Evolutionary conservation across 2,329 filamentous ascomycete genomes (phyloP), one percentile per base, ranked within the genome.

Genomic region (Paradendryphiella salina): DNA sequence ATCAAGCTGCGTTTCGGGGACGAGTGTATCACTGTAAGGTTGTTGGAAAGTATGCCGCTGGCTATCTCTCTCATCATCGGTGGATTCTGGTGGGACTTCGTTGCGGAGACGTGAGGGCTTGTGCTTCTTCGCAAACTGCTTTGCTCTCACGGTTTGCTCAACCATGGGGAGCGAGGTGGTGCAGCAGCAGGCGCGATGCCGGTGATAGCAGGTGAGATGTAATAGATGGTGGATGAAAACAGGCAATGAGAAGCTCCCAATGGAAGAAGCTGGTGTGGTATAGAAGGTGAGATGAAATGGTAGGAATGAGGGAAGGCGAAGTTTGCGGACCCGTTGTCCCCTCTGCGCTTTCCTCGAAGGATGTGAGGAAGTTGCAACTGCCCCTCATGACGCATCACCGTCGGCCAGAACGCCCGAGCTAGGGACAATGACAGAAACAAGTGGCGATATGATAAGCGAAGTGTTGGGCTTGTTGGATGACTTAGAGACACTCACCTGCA

Each of bases 61-160:
- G 5, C n/a, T 5, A 10, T 15, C 21, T 39, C 28, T 20, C 11
- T 63, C 57, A 15, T 63, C 54, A 17, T 60, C 60, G 5, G 44
- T 55, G 4, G 53, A 60, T 0, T 60, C 56, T 5, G 21, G 41
- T 15, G 26, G 50, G 14, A 65, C 21, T 40, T 67, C 60, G 23
- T 68, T 35, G 14, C 64, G 56, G 17, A 70, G 60, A 15, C 42
- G 48, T 9, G 67, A 71, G 15, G 59, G 60, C 6, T 23, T 36
- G 28, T 33, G 48, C 8, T 5, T 23, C 34, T 42, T 56, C 6
- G 10, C 31, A 15, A 38, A 40, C 18, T 56, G 55, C 39, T 46
- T 49, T 42, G 26, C 55, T 29, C 46, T 54, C 1, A 46, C 39
- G 11, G 45, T 6, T 20, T 20, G 15, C 18, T 61, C 57, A 26